Conservation (phyloP, 2,329 filamentous ascomycete species). For the Alternaria ventricosa region DNA sequence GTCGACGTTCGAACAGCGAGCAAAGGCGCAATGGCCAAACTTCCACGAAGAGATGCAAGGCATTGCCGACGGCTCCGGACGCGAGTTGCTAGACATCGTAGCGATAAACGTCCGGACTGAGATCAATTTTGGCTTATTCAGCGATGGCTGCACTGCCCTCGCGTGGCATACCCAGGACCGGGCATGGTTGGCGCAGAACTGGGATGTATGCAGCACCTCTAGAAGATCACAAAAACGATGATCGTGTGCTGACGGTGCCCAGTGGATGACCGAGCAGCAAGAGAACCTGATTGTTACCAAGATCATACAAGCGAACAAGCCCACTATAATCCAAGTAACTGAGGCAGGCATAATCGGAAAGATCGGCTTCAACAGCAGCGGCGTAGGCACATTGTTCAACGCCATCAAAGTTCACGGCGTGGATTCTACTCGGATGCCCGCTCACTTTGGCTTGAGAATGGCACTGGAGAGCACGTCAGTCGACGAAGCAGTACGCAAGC, state of each 20-base stretch:
- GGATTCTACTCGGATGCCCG: conserved; percentile 59
- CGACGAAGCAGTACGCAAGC: conserved; percentile 53
- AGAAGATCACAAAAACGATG: neutral
- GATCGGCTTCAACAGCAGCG: conserved; percentile 66
- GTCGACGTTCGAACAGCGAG: conserved; percentile 54
- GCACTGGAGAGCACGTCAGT: conserved; percentile 61
- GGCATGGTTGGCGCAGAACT: conserved; percentile 63
- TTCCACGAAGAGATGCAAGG: conserved; percentile 58
- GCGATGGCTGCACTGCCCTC: conserved; percentile 64
- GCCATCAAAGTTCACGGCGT: conserved; percentile 66
- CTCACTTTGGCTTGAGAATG: conserved; percentile 66
- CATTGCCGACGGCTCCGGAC: conserved; percentile 59
- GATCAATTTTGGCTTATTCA: conserved; percentile 64
- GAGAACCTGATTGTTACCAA: conserved; percentile 58
- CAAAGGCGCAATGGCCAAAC: conserved; percentile 52
- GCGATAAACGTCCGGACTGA: conserved; percentile 65
- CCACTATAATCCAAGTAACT: conserved; percentile 62
- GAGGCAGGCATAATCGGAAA: conserved; percentile 70
- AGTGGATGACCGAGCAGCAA: conserved; percentile 61
- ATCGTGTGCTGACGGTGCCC: neutral
- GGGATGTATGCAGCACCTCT: conserved; percentile 54
- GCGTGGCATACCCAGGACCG: conserved; percentile 51
- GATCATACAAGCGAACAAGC: conserved; percentile 54
- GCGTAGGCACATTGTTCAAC: conserved; percentile 67
- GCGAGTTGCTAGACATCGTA: conserved; percentile 60